Evolutionary conservation across 2,329 filamentous ascomycete genomes (phyloP), one percentile per base, ranked within the genome.

Genomic region (Ophiocordyceps sinensis): DNA sequence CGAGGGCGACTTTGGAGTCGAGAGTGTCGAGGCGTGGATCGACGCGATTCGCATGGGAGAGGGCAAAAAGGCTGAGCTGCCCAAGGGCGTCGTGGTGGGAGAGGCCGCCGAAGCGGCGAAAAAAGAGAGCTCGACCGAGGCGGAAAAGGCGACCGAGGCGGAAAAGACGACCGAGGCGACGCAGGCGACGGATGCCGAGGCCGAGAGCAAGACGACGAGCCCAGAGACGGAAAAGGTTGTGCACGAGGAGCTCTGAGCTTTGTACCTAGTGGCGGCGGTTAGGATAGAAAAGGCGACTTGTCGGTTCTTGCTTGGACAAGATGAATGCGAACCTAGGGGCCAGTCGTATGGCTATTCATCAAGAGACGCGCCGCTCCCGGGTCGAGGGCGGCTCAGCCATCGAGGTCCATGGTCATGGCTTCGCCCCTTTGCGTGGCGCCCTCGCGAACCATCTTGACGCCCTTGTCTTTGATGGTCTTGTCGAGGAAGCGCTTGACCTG

Each of bases 41-140:
- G 91, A 98, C 54, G 72, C 76, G n/a, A 86, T 96, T 46, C 79
- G 86, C 31, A 73, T 98, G 69, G 85, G 88, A 40, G 89, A 96
- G 56, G 83, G 85, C 3, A 65, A 73, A 44, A 95, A 89, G 70
- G 71, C 78, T 52, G 84, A 79, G 64, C 59, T 91, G 35, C 83
- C 84, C 0, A 71, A 74, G 44, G 73, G 69, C 2, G 52, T 85
- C 36, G 55, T 81, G 28, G 63, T 65, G 14, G 58, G 62, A 26
- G 23, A 26, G 15, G 53, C 57, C 11, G 53, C 57, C 11, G 58
- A 66, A 49, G 52, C 62, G 17, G 15, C 43, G 14, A 36, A 31
- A 9, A 35, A 19, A 10, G 35, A 38, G 28, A 34, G 40, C 21
- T 41, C 32, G 14, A 15, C 32, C 23, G 23, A 26, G n/a, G 17